These are phyloP conservation scores for Hortaea werneckii DNA, from an alignment of 2,329 filamentous ascomycete genomes.

Conservation along the genomic window DNA sequence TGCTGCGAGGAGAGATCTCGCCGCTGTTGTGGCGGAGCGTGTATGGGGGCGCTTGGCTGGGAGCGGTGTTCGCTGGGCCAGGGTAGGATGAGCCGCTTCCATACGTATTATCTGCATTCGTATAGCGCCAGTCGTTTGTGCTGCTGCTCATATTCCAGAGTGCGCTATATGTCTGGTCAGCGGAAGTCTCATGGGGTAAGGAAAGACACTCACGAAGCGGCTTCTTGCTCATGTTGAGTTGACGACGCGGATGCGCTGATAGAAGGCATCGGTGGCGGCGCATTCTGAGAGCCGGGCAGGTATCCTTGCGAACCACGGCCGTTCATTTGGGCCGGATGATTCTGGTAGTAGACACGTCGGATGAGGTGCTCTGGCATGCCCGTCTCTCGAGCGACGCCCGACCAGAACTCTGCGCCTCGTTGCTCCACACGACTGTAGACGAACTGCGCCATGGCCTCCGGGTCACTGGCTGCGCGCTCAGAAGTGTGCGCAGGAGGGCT, in stretches of 20 bases:
- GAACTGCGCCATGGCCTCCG: neutral
- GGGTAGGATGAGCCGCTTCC: no score
- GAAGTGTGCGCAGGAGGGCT: neutral
- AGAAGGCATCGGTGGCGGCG: no score
- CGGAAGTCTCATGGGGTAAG: neutral
- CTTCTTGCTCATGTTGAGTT: neutral
- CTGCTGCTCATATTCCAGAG: neutral
- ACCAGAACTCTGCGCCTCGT: neutral
- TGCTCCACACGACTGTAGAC: neutral
- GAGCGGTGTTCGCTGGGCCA: no score
- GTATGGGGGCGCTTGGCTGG: no score
- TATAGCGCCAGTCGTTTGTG: neutral
- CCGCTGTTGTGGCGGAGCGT: no score
- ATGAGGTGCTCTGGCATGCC: neutral
- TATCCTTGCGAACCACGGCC: no score
- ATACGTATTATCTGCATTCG: no score
- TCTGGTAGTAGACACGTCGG: neutral
- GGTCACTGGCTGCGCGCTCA: neutral
- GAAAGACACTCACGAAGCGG: neutral
- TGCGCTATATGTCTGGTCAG: neutral
- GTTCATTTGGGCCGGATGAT: neutral
- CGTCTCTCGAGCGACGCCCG: neutral
- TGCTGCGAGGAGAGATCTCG: no score
- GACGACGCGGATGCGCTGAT: no score
- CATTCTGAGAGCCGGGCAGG: no score